Evolutionary conservation across 225 moss, liverwort and hornwort genomes (phyloP).

Genomic region (Antitrichia curtipendula): DNA sequence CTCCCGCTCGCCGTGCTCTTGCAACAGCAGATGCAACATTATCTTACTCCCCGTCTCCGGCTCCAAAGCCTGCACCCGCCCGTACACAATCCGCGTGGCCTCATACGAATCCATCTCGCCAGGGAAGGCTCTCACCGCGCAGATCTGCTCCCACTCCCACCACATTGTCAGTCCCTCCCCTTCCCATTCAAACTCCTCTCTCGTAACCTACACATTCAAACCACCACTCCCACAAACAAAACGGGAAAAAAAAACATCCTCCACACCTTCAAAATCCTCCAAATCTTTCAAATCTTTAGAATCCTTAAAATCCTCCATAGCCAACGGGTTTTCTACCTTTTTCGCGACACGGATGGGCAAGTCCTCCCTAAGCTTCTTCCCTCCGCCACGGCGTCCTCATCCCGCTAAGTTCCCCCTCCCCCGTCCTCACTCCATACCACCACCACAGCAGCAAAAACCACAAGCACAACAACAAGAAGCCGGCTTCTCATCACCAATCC

Average conservation of each 20-base stretch:
- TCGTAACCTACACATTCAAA: constrained; percentile 6
- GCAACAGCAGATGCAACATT: constrained; percentile 76
- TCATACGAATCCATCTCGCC: constrained; percentile 82
- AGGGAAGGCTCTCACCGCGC: background rate
- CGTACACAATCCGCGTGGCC: constrained; percentile 70
- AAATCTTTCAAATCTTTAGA: background rate
- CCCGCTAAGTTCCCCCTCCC: background rate
- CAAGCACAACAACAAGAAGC: background rate
- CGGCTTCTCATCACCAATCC: background rate
- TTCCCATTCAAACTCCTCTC: background rate
- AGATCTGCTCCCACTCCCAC: constrained; percentile 17
- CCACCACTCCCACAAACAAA: background rate
- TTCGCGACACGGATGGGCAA: background rate
- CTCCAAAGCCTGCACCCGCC: constrained; percentile 75
- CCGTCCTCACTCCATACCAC: background rate
- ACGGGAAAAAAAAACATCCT: background rate
- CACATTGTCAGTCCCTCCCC: constrained; percentile 31
- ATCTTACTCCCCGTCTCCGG: constrained; percentile 88
- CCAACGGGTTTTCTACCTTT: background rate
- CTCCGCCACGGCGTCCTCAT: constrained; percentile 19
- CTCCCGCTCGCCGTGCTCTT: constrained; percentile 92
- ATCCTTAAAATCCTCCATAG: background rate
- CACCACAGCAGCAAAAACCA: background rate
- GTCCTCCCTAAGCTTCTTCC: background rate
- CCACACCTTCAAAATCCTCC: background rate